These are phyloP conservation scores for Larix kaempferi DNA, from an alignment of 75 land plant species.

Conservation along the genomic window DNA sequence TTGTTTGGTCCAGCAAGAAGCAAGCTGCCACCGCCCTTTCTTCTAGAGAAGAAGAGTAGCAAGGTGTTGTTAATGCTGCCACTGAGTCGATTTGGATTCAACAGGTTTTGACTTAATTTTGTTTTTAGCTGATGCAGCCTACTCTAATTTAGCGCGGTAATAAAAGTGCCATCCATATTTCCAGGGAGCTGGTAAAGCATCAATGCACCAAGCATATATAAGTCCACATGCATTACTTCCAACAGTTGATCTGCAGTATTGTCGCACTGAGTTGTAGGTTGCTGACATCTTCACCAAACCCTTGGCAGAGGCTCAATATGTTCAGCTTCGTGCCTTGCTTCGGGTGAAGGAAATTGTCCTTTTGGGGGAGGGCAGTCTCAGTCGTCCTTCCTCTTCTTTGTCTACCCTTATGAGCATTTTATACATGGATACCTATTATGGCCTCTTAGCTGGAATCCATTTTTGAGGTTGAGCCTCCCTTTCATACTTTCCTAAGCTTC, in stretches of 20 bases:
- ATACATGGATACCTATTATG: too few species aligned
- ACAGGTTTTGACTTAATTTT: not conserved
- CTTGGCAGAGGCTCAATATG: too few species aligned
- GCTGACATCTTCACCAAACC: too few species aligned
- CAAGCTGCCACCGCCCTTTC: conserved; percentile 15
- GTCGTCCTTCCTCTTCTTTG: not conserved
- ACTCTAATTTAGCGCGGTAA: not conserved
- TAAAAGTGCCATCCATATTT: too few species aligned
- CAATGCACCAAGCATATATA: not conserved
- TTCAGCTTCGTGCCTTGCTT: too few species aligned
- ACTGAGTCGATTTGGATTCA: not conserved
- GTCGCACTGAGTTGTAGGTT: too few species aligned
- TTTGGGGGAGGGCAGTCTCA: not conserved
- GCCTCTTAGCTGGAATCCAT: not conserved
- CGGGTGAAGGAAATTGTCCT: not conserved
- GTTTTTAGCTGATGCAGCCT: not conserved
- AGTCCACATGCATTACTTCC: not conserved
- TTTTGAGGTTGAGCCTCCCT: too few species aligned
- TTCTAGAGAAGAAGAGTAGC: conserved; percentile 15
- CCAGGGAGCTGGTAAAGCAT: not conserved
- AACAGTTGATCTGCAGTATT: not conserved
- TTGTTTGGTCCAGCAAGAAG: conserved; percentile 19
- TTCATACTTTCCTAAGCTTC: too few species aligned
- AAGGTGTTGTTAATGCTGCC: not conserved
- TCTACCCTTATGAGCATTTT: not conserved